Conservation (phyloP, 352 stramenopile genomes). For the Phytophthora aleatoria region DNA sequence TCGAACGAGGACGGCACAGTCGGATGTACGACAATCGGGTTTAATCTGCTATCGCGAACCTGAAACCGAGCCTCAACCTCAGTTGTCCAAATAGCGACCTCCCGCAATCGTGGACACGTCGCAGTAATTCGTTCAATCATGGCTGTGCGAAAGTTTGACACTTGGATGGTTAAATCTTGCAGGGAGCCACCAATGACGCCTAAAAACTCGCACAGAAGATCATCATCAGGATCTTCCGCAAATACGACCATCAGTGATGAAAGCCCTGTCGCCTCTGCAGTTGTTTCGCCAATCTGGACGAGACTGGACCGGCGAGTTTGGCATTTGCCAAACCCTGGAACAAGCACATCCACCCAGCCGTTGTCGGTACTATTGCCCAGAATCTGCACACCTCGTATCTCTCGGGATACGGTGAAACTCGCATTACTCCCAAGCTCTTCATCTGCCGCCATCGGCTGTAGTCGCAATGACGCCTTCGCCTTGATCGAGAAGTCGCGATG, state of each 20-base stretch:
- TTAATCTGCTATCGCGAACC: background rate
- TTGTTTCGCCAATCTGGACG: background rate
- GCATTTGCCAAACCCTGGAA: slow-evolving; percentile 9
- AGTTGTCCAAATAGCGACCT: background rate
- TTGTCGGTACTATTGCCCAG: background rate
- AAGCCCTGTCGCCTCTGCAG: background rate
- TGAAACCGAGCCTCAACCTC: background rate
- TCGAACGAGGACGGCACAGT: background rate
- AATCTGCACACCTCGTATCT: background rate
- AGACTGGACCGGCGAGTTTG: slow-evolving; percentile 11
- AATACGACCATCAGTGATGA: background rate
- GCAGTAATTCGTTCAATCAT: slow-evolving; percentile 3
- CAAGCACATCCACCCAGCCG: slow-evolving; percentile 7
- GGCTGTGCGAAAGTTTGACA: slow-evolving; percentile 3
- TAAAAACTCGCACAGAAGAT: slow-evolving; percentile 2
- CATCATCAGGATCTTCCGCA: slow-evolving; percentile 6
- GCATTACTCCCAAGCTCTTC: background rate
- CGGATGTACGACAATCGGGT: background rate
- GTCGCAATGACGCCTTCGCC: background rate
- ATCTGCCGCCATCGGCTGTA: background rate
- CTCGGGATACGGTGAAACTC: background rate
- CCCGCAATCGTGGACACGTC: slow-evolving; percentile 1
- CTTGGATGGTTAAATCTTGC: slow-evolving; percentile 1
- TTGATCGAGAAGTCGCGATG: background rate
- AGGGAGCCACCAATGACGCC: slow-evolving; percentile 3